phyloP scores from a whole-genome alignment of 1,284 basidiomycete species.

The Xerocomus nothofagi region DNA sequence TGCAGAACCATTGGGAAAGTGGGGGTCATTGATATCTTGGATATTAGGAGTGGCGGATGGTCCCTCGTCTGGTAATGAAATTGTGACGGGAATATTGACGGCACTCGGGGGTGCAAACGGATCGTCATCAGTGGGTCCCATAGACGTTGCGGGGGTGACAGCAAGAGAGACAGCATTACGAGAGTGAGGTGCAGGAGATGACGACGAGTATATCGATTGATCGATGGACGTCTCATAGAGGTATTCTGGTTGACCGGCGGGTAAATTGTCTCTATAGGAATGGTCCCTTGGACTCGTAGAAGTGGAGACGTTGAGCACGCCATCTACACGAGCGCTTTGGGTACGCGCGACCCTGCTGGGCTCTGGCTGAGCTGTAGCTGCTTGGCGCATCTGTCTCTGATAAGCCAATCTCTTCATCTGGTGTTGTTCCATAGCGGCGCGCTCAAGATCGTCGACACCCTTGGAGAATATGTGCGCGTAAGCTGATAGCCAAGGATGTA shows the following conservation, averaged over 20 bases:
- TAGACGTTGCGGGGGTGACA: slow-evolving; percentile 42
- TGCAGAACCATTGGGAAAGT: slow-evolving; percentile 21
- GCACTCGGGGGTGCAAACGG: slow-evolving; percentile 46
- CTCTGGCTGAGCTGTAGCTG: slow-evolving; percentile 37
- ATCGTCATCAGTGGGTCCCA: slow-evolving; percentile 47
- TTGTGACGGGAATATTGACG: slow-evolving; percentile 36
- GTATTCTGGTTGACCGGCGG: slow-evolving; percentile 45
- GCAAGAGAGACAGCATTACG: slow-evolving; percentile 47
- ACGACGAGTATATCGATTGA: slow-evolving; percentile 43
- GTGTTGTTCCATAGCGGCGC: slow-evolving; percentile 80
- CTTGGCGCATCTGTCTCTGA: slow-evolving; percentile 68
- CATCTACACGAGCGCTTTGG: slow-evolving; percentile 47
- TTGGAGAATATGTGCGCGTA: slow-evolving; percentile 69
- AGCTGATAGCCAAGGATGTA: slow-evolving; percentile 78
- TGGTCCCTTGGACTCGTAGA: slow-evolving; percentile 37
- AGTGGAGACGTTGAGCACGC: slow-evolving; percentile 33
- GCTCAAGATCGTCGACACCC: slow-evolving; percentile 78
- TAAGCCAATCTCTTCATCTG: slow-evolving; percentile 80
- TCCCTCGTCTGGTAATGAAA: slow-evolving; percentile 33
- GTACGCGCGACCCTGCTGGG: slow-evolving; percentile 42
- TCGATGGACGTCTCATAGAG: slow-evolving; percentile 54
- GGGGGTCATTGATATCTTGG: slow-evolving; percentile 23
- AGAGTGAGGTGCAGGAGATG: slow-evolving; percentile 33
- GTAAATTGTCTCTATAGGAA: slow-evolving; percentile 40
- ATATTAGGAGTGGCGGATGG: slow-evolving; percentile 30